Conservation (phyloP, 345 rosid genomes). For the Anastatica hierochuntica region DNA sequence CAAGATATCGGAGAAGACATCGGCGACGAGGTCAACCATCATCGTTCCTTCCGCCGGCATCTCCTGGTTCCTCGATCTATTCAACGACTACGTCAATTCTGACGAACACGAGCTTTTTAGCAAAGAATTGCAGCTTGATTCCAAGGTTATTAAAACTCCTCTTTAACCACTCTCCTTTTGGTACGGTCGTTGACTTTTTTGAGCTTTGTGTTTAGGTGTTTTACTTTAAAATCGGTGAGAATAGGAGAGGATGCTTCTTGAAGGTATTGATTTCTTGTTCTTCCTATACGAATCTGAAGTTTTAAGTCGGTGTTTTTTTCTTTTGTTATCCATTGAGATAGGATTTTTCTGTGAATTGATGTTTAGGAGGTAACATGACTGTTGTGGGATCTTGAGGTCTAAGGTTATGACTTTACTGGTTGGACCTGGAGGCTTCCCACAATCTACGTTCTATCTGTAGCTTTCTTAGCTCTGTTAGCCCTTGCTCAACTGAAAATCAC, state of each 20-base stretch:
- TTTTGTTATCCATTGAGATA: too few relatives aligned
- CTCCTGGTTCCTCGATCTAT: constrained; percentile 97
- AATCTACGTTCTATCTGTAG: constrained; percentile 69
- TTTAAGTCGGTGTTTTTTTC: too few relatives aligned
- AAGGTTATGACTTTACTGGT: constrained; percentile 23
- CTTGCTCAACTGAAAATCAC: constrained; percentile 63
- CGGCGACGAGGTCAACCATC: constrained; percentile 98
- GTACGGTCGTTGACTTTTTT: constrained; percentile 18
- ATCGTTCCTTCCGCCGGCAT: constrained; percentile 94
- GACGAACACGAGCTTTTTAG: constrained; percentile 83
- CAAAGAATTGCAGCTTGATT: constrained; percentile 96
- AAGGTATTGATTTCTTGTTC: constrained; percentile 38
- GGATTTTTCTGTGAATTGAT: too few relatives aligned
- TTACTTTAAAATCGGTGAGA: constrained; percentile 95
- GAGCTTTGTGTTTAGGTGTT: constrained; percentile 45
- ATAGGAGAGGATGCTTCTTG: constrained; percentile 87
- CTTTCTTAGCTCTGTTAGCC: constrained; percentile 79
- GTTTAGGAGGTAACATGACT: constrained; percentile 19
- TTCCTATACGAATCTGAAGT: too few relatives aligned
- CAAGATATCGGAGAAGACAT: constrained; percentile 97
- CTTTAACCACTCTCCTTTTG: not conserved
- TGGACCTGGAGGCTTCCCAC: constrained; percentile 76
- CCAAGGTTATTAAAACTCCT: constrained; percentile 43
- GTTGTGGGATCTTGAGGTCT: not conserved
- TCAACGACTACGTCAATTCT: constrained; percentile 86